phyloP scores from a whole-genome alignment of 768 basidiomycete species.

The Serpula lacrymans region DNA sequence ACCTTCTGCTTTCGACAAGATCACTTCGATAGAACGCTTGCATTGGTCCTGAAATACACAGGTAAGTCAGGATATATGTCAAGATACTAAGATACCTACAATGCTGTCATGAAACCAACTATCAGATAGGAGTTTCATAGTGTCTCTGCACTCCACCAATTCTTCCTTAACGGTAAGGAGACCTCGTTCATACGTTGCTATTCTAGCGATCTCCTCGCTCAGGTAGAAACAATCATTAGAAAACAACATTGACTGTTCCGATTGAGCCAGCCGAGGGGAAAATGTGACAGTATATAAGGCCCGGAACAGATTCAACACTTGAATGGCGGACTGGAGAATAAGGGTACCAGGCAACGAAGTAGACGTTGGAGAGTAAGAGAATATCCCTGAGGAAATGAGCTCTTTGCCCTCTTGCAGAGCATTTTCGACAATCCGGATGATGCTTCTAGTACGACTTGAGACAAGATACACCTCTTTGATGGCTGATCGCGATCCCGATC shows the following conservation, averaged over 20 bases:
- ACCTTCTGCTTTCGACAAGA: constrained; percentile 51
- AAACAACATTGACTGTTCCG: constrained; percentile 64
- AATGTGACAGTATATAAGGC: constrained; percentile 73
- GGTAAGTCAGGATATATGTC: constrained; percentile 2
- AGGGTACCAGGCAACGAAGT: constrained; percentile 45
- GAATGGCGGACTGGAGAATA: constrained; percentile 57
- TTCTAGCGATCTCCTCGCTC: constrained; percentile 39
- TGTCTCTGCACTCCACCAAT: constrained; percentile 47
- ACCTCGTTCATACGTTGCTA: constrained; percentile 25
- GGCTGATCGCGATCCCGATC: constrained; percentile 5
- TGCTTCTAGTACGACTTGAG: constrained; percentile 50
- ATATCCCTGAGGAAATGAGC: constrained; percentile 54
- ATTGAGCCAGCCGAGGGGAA: constrained; percentile 41
- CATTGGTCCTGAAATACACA: constrained; percentile 43
- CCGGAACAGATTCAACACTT: constrained; percentile 74
- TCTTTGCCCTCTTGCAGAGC: constrained; percentile 65
- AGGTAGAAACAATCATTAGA: constrained; percentile 82
- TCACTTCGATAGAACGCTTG: constrained; percentile 40
- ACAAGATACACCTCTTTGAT: constrained; percentile 55
- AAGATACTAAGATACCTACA: constrained; percentile 45
- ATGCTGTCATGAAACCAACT: constrained; percentile 71
- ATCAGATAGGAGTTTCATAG: constrained; percentile 55
- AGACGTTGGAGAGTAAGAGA: constrained; percentile 33
- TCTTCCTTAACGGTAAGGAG: constrained; percentile 37
- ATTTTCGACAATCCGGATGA: constrained; percentile 56